phyloP scores from a whole-genome alignment of 306 rosid genomes.

The Prunus davidiana region DNA sequence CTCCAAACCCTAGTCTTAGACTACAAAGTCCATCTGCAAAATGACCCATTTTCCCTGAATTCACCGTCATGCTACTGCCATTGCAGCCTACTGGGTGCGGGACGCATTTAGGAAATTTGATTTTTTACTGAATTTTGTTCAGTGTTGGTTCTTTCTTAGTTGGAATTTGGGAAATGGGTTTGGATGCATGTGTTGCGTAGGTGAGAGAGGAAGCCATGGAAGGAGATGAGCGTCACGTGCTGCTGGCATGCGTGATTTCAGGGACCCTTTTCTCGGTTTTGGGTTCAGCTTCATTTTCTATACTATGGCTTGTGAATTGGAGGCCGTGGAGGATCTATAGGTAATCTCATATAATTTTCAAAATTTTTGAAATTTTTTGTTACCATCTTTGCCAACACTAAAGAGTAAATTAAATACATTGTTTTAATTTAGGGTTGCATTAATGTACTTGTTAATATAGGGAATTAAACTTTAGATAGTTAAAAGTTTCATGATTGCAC shows the following conservation, averaged over 20 bases:
- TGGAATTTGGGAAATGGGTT: slow-evolving; percentile 19
- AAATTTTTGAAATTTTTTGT: neutral
- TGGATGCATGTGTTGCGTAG: slow-evolving; percentile 63
- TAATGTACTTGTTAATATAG: neutral
- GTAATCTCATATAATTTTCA: slow-evolving; percentile 23
- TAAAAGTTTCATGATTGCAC: neutral
- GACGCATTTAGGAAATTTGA: slow-evolving; percentile 10
- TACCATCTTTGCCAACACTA: neutral
- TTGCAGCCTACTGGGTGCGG: slow-evolving; percentile 43
- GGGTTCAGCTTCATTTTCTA: slow-evolving; percentile 75
- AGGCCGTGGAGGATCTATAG: slow-evolving; percentile 99
- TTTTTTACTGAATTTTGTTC: slow-evolving; percentile 2
- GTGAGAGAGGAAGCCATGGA: slow-evolving; percentile 60
- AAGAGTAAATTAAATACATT: neutral
- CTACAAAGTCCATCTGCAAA: slow-evolving; percentile 7
- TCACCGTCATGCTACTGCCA: slow-evolving; percentile 45
- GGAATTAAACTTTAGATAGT: neutral
- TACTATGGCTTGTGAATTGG: slow-evolving; percentile 98
- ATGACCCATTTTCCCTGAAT: slow-evolving; percentile 49
- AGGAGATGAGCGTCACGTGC: slow-evolving; percentile 66
- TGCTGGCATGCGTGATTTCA: slow-evolving; percentile 76
- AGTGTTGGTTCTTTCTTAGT: neutral
- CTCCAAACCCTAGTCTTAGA: slow-evolving; percentile 44
- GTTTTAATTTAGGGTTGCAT: neutral
- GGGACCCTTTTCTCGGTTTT: slow-evolving; percentile 81